A percentile compares a stretch with the other conserved stretches of the same genome.
These are phyloP conservation scores for Trichoderma guizhouense DNA, from an alignment of 2,329 filamentous ascomycete genomes.

Conservation along the genomic window DNA sequence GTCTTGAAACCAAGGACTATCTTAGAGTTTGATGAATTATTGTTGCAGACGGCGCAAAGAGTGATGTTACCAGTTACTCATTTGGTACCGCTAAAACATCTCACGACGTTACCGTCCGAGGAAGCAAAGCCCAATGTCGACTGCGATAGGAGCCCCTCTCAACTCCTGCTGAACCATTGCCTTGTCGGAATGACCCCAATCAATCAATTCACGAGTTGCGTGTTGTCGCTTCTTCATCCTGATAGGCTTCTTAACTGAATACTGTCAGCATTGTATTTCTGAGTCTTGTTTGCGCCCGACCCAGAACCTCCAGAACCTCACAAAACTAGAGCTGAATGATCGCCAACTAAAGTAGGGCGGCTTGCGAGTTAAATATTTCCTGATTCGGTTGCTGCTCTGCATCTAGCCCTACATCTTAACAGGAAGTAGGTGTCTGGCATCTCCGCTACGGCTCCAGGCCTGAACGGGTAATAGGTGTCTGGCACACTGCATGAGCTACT, in stretches of 20 bases:
- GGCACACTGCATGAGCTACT: not conserved
- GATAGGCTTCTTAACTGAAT: not conserved
- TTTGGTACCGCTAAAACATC: not conserved
- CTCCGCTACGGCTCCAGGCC: too few relatives aligned
- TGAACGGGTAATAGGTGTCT: not conserved
- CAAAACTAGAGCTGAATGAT: not conserved
- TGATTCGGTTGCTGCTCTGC: not conserved
- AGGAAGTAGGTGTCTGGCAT: not conserved
- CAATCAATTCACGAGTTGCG: not conserved
- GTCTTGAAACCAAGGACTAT: not conserved
- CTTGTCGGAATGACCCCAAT: not conserved
- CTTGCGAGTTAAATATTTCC: not conserved
- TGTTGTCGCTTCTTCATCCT: not conserved
- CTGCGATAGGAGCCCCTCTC: not conserved
- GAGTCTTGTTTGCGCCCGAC: not conserved
- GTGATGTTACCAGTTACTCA: not conserved
- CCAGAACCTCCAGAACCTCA: not conserved
- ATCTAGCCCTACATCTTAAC: not conserved
- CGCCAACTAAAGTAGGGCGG: not conserved
- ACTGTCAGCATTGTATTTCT: not conserved
- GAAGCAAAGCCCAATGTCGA: not conserved
- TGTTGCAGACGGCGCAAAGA: not conserved
- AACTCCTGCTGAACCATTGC: not conserved
- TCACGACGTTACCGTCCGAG: accelerated
- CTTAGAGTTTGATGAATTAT: not conserved